A percentile compares a stretch with the other conserved stretches of the same genome.
Evolutionary conservation across 768 basidiomycete species (phyloP).

Genomic region (Neoboletus magnificus): DNA sequence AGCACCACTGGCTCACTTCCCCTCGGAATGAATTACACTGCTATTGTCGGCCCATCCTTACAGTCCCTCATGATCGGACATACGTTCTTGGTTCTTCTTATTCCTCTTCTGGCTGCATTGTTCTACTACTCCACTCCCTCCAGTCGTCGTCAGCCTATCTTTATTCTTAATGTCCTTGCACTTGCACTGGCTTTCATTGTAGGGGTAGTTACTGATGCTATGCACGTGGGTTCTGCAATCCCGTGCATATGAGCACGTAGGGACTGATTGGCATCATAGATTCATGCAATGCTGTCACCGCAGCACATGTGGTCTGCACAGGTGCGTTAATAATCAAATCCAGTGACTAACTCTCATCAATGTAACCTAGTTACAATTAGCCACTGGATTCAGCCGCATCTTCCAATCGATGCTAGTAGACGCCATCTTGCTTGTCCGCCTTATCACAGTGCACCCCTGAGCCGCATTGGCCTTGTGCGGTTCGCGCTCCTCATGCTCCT

Average conservation of each 20-base stretch:
- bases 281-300: conserved; percentile 21
- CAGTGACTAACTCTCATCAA: not conserved
- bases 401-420: conserved; percentile 25
- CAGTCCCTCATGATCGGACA: conserved; percentile 22
- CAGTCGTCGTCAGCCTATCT: conserved; percentile 20
- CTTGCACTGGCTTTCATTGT: conserved; percentile 9
- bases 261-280: conserved; percentile 9
- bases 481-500: conserved; percentile 14
- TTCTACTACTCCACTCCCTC: conserved; percentile 24
- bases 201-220: conserved; percentile 1
- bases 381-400: conserved; percentile 18
- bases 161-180: conserved; percentile 20
- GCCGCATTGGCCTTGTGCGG: conserved; percentile 5
- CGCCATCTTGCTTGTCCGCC: conserved; percentile 21
- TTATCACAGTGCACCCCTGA: conserved; percentile 17
- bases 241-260: not conserved
- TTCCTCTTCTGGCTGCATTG: conserved; percentile 20
- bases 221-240: conserved; percentile 1
- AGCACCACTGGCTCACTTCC: not conserved
- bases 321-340: not conserved
- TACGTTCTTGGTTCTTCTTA: conserved; percentile 22
- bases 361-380: conserved; percentile 11
- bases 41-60: conserved; percentile 6
- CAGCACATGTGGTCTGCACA: conserved; percentile 9
- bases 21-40: not conserved